Base-by-base conservation (phyloP, 345 rosid species). In the Heritiera fomes region DNA sequence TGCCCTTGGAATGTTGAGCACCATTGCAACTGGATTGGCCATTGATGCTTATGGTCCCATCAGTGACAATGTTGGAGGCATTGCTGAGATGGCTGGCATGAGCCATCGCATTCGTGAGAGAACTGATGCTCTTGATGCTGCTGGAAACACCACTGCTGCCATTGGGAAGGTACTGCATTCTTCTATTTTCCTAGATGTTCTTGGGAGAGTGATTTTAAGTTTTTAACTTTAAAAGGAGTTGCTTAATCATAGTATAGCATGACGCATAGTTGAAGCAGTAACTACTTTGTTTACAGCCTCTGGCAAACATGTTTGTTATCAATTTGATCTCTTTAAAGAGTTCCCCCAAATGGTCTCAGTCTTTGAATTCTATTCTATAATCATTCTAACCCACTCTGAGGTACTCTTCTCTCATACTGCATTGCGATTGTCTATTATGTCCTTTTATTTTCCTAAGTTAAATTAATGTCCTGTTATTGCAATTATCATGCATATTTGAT, bases 1-100 rank as follows among this genome's bases (percentile, higher is more conserved):
- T 81, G 95, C 96, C 13, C 92, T 90, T 76, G 96, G 96, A 81
- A 91, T 91, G 96, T 84, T 91, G 58, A 92, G 97, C 82, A 92
- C 97, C 82, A 92, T 92, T 68, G 97, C 97, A 55, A 92, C 92
- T 75, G 96, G 94, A 53, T 80, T 92, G 80, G 92, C 92, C n/a
- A 92, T 92, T 78, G 97, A 90, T 83, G 94, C 97, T 3, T 92
- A 92, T 66, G 97, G 97, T 80, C 97, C 97, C 52, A 92, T 92
- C 78, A 92, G 97, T 85, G 97, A 92, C 84, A 92, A 90, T 60
- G 92, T 92, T 71, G 96, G 96, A 75, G 93, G 96, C 64, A 92
- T 92, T 81, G 96, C 94, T 74, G 97, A 92, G 89, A 92, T 92
- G 97, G 94, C 97, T 9, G 92, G 97, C 69, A 92, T 92, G 97